Percentiles rank a stretch among this genome's conserved stretches.
phyloP scores from a whole-genome alignment of 495 filamentous ascomycete genomes.

The Podospora pseudocomata region DNA sequence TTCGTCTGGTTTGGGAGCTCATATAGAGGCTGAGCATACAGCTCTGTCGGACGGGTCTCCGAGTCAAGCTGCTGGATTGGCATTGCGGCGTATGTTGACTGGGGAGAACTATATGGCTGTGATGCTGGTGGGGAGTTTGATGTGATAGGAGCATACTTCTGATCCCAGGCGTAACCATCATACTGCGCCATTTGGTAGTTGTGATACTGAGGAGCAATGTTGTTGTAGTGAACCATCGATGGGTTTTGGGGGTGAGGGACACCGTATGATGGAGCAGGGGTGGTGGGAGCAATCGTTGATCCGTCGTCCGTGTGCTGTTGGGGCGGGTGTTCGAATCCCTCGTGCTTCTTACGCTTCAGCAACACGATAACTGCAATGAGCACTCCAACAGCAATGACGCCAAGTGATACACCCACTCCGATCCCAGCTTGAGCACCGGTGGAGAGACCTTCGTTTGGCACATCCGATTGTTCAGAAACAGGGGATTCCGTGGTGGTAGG shows the following conservation, averaged over 20 bases:
- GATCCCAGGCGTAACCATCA: constrained; percentile 21
- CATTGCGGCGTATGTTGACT: background rate
- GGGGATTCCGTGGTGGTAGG: constrained; percentile 4
- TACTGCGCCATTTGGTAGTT: constrained; percentile 10
- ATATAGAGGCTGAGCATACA: constrained; percentile 28
- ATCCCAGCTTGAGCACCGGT: constrained; percentile 38
- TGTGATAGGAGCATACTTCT: constrained; percentile 11
- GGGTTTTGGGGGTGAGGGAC: constrained; percentile 5
- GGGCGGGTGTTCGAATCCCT: constrained; percentile 1
- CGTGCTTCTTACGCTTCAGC: constrained; percentile 17
- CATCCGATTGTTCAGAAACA: background rate
- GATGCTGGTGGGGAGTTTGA: background rate
- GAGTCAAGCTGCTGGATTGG: constrained; percentile 26
- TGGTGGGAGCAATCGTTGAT: constrained; percentile 15
- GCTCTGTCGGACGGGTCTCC: constrained; percentile 19
- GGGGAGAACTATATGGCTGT: background rate
- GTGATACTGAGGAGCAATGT: background rate
- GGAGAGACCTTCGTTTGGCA: constrained; percentile 24
- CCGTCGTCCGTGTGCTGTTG: constrained; percentile 9
- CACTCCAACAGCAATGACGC: constrained; percentile 25
- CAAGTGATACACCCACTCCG: constrained; percentile 35
- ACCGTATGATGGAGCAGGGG: constrained; percentile 23
- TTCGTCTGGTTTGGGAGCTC: constrained; percentile 31
- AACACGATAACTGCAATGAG: constrained; percentile 28
- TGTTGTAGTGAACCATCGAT: background rate